Evolutionary conservation across 1,284 basidiomycete genomes (phyloP), one percentile per base, ranked within the genome.

Genomic region (Apiotrichum laibachii): DNA sequence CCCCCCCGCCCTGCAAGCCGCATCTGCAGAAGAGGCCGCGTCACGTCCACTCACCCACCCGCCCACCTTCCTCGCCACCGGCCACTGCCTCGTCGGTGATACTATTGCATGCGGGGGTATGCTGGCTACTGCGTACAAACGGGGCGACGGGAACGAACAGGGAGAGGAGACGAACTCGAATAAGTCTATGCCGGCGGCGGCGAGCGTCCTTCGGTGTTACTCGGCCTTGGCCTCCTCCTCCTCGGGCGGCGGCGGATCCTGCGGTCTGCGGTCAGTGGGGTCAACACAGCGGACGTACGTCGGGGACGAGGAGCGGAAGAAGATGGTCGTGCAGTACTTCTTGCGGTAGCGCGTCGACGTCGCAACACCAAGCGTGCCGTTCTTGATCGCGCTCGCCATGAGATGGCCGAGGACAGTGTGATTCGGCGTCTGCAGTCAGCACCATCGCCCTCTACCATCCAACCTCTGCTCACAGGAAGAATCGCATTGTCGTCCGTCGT

Each of bases 401-500:
- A 99, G 79, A 77, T 99, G 96, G 67, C 97, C 92, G 64, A 99
- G 82, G 44, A 98, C 92, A 39, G 92, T 92, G 79, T 98, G 95
- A 56, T 88, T 91, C 21, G 93, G 93, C 19, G 96, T 92, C 45
- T 50, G 49, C 16, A 9, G 49, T 50, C 49, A 50, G 49, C 18
- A 7, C 26, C 26, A 31, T 3, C n/a, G n/a, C n/a, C n/a, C n/a
- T n/a, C n/a, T 26, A 34, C n/a, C 16, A 44, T 19, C 43, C 9
- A n/a, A n/a, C n/a, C 16, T 8, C 5, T 21, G 26, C 49, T 37
- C 11, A 50, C 49, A 10, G 95, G 90, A 63, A 99, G 79, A 59
- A 99, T 92, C 47, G 88, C 89, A 67, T 87, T 90, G 75, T 99
- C 95, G 77, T 99, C 91, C 85, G 57, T 74, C 61, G 52, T 78